Percentiles rank a stretch among this genome's conserved stretches.
Conservation (phyloP, 2,329 filamentous ascomycete genomes). For the Septoria linicola region DNA sequence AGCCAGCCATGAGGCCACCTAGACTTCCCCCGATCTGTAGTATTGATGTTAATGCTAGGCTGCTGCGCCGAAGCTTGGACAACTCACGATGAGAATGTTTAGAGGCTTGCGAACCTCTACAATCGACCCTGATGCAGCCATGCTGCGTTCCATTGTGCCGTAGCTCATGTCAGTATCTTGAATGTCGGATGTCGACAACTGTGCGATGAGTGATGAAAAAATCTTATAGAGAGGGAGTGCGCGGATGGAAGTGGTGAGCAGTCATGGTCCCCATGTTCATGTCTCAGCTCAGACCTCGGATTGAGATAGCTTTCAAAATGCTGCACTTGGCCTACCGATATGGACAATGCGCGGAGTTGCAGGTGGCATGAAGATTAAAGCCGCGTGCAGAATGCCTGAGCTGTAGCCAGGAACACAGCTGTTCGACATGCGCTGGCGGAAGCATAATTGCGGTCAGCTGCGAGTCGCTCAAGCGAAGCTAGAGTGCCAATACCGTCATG, state of each 20-base stretch:
- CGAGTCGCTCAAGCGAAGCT: no score
- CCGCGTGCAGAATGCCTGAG: background rate
- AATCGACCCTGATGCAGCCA: background rate
- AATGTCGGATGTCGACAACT: background rate
- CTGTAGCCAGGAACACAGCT: background rate
- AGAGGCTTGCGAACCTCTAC: slow-evolving; percentile 3
- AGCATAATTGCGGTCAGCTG: background rate
- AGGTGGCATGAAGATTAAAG: no score
- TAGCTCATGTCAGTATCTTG: background rate
- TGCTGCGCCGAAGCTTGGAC: background rate
- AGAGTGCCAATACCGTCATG: no score
- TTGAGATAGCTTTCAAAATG: background rate
- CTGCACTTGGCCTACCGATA: background rate
- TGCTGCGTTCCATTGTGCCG: background rate
- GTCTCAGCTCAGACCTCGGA: slow-evolving; percentile 1
- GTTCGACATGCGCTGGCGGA: background rate
- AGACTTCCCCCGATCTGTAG: slow-evolving; percentile 44
- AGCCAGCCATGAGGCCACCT: slow-evolving; percentile 43
- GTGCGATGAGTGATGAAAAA: background rate
- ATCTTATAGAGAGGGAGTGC: background rate
- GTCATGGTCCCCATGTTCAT: background rate
- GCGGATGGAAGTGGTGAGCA: background rate
- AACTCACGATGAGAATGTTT: slow-evolving; percentile 15
- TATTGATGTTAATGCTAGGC: background rate
- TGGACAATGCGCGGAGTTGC: no score